A percentile compares a stretch with the other conserved stretches of the same genome.
Conservation (phyloP, 176 grass and related monocot species). For the Oryza rufipogon region DNA sequence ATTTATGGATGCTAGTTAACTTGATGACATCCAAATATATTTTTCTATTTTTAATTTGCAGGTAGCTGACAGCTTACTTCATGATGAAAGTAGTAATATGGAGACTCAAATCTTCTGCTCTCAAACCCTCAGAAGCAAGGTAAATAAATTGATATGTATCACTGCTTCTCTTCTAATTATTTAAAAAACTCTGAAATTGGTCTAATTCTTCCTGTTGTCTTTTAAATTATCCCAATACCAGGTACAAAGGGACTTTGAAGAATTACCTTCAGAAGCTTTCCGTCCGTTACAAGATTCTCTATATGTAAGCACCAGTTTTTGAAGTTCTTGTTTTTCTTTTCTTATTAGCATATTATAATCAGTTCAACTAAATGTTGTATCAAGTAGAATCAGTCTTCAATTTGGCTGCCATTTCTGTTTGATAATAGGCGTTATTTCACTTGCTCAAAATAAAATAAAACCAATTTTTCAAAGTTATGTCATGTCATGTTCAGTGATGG, state of each 20-base stretch:
- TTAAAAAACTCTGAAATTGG: background rate
- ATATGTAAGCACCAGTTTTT: constrained; percentile 68
- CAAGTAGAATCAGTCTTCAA: background rate
- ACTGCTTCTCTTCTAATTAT: background rate
- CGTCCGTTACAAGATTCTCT: constrained; percentile 81
- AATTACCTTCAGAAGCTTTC: constrained; percentile 91
- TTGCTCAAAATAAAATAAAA: background rate
- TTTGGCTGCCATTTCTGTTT: background rate
- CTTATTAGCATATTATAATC: constrained; percentile 6
- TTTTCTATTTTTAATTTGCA: constrained; percentile 43
- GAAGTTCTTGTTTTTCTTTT: background rate
- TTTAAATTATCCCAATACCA: constrained; percentile 31
- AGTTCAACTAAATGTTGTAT: background rate
- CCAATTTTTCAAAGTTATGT: constrained; percentile 6
- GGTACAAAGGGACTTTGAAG: constrained; percentile 99
- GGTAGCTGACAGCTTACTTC: constrained; percentile 98
- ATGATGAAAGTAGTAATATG: constrained; percentile 86
- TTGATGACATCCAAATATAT: constrained; percentile 22
- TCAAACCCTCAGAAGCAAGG: constrained; percentile 98
- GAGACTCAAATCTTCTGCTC: constrained; percentile 99
- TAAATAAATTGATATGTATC: constrained; percentile 34
- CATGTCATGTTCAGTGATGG: background rate
- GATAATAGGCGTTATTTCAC: background rate
- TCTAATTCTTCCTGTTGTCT: background rate
- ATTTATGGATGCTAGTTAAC: background rate